A percentile compares a stretch with the other conserved stretches of the same genome.
These are phyloP conservation scores for Plasmodium malariae DNA, from an alignment of 169 alveolate genomes.

Conservation along the genomic window DNA sequence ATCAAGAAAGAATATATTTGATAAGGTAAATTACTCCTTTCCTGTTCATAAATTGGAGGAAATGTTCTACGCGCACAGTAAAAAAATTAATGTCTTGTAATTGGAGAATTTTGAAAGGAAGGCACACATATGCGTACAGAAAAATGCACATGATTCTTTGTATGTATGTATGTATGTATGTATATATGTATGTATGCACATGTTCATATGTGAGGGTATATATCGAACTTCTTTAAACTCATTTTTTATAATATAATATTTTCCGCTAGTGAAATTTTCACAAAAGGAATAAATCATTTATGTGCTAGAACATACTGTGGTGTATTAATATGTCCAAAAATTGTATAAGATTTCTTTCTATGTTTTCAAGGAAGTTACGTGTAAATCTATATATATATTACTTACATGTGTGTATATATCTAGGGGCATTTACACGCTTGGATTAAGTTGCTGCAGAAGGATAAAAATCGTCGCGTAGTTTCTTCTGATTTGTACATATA, in stretches of 20 bases:
- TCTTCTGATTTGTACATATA: conserved; percentile 45
- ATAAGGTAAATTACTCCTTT: conserved; percentile 62
- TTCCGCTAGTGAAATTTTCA: not conserved
- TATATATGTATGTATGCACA: conserved; percentile 1
- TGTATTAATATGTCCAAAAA: no score
- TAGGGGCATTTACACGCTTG: not conserved
- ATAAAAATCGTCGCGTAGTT: conserved; percentile 55
- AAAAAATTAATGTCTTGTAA: conserved; percentile 64
- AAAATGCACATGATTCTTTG: not conserved
- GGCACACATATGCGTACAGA: not conserved
- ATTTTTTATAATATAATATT: not conserved
- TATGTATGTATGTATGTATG: conserved; percentile 12
- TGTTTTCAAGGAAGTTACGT: no score
- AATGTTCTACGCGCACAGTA: conserved; percentile 64
- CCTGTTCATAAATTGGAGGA: conserved; percentile 42
- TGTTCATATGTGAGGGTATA: not conserved
- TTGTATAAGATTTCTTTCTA: no score
- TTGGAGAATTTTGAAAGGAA: not conserved
- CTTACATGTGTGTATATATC: no score
- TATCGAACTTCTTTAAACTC: not conserved
- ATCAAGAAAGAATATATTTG: conserved; percentile 44
- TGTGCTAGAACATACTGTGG: no score
- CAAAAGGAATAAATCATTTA: no score
- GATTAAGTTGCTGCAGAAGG: conserved; percentile 33
- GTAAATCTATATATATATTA: no score